Evolutionary conservation across 2,329 filamentous ascomycete genomes (phyloP), one percentile per base, ranked within the genome.

Genomic region (Colletotrichum neosansevieriae): DNA sequence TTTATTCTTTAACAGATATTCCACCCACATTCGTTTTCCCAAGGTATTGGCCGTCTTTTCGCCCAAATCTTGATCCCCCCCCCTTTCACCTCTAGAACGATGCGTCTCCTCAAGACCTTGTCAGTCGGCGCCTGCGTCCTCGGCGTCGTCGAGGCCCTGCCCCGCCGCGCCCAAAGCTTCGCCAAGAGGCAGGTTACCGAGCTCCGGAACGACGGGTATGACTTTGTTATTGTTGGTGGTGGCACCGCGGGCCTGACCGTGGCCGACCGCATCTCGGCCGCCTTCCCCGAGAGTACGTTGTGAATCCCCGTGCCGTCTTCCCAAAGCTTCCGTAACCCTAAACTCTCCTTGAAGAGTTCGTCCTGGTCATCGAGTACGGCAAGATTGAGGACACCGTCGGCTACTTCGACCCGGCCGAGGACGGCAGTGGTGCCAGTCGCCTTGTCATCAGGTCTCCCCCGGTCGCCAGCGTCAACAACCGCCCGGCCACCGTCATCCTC

Each of bases 161-260:
- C 21, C 21, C 4, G 21, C 21, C 21, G 4, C 21, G 21, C 3
- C 4, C 21, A 5, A 24, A 24, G 21, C 21, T 69, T 62, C 34
- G 67, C 57, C 11, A 67, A 49, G 40, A 34, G 67, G 0, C 67
- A 51, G 9, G 5, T 45, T 3, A 13, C 63, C 3, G 50, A 67
- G 7, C 56, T 69, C 9, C 21, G 21, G 21, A n/a, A n/a, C 3
- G 38, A 19, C 1, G 54, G 58, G 5, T 79, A 75, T 54, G 79
- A 80, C 73, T 82, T 79, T 59, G 69, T 82, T 24, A 75, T 82
- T 29, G 75, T 77, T 9, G 79, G 80, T 6, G 79, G 75, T 6
- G 79, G 79, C 0, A 77, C 78, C 0, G 74, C 73, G 44, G 80
- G 79, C 2, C 74, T 80, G 1, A 73, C 80, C 1, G 66, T 81